These are phyloP conservation scores for Wickerhamomyces sydowiorum DNA, from an alignment of 805 yeast genomes.

Conservation along the genomic window DNA sequence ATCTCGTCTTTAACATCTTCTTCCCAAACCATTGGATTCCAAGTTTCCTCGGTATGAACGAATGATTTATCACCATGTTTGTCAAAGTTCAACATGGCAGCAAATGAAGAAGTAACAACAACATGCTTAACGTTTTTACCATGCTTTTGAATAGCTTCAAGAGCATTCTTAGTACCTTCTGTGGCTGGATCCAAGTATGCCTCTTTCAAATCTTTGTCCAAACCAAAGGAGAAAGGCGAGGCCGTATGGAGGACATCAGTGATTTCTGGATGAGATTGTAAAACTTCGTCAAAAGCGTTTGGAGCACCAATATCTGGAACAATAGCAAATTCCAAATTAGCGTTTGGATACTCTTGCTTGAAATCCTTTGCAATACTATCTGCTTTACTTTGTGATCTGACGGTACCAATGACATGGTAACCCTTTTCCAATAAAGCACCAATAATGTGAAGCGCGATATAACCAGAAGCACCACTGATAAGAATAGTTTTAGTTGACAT, in stretches of 20 bases:
- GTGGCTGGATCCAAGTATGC: neutral
- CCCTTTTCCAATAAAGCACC: neutral
- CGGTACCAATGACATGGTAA: neutral
- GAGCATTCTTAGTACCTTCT: neutral
- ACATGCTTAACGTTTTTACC: conserved; percentile 36
- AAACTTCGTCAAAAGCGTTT: neutral
- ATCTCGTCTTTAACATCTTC: conserved; percentile 31
- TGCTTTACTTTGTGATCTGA: neutral
- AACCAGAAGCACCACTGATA: neutral
- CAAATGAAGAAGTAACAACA: conserved; percentile 49
- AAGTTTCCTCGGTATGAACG: conserved; percentile 22
- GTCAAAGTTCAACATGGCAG: conserved; percentile 32
- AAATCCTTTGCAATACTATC: neutral
- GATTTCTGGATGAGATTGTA: neutral
- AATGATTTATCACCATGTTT: conserved; percentile 7
- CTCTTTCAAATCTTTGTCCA: neutral
- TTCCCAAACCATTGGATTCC: conserved; percentile 42
- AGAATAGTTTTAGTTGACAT: too few species aligned
- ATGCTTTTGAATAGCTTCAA: neutral
- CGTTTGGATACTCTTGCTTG: neutral
- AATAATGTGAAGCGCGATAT: neutral
- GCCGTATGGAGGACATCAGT: neutral
- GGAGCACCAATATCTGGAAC: neutral
- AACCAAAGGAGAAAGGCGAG: neutral
- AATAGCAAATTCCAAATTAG: neutral